phyloP scores from a whole-genome alignment of 1,284 basidiomycete genomes.

The Thelephora terrestris region DNA sequence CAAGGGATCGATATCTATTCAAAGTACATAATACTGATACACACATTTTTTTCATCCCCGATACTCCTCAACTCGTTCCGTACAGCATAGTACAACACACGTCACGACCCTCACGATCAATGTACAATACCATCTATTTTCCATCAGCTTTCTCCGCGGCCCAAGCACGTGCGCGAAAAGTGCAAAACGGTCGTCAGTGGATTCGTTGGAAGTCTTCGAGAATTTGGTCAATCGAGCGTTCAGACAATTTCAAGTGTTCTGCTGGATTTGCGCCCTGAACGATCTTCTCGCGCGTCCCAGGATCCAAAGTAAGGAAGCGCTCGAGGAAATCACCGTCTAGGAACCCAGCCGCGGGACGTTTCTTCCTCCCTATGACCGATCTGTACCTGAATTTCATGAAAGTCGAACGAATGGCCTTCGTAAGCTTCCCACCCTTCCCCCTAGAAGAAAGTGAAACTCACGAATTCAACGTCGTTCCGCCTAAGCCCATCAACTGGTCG shows the following conservation, averaged over 20 bases:
- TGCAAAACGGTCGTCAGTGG: neutral
- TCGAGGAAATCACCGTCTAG: constrained; percentile 87
- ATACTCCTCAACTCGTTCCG: too few relatives aligned
- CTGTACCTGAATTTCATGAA: too few relatives aligned
- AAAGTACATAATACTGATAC: too few relatives aligned
- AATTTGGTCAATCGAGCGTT: neutral
- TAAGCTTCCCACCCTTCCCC: too few relatives aligned
- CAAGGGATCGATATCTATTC: too few relatives aligned
- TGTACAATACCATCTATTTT: neutral
- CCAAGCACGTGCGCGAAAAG: neutral
- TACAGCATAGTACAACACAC: too few relatives aligned
- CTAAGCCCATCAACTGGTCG: constrained; percentile 11
- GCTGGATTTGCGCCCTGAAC: neutral
- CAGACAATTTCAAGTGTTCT: neutral
- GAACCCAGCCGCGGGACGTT: constrained; percentile 53
- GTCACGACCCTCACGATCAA: neutral
- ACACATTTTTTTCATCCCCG: too few relatives aligned
- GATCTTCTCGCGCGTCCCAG: neutral
- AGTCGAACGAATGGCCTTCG: too few relatives aligned
- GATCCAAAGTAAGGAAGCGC: constrained; percentile 35
- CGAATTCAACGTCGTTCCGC: too few relatives aligned
- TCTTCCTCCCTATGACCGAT: too few relatives aligned
- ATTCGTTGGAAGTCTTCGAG: neutral
- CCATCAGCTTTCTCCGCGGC: neutral
- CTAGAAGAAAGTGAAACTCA: too few relatives aligned